A percentile compares a stretch with the other conserved stretches of the same genome.
Evolutionary conservation across 2,329 filamentous ascomycete genomes (phyloP).

Genomic region (Hypoxylon sp.): DNA sequence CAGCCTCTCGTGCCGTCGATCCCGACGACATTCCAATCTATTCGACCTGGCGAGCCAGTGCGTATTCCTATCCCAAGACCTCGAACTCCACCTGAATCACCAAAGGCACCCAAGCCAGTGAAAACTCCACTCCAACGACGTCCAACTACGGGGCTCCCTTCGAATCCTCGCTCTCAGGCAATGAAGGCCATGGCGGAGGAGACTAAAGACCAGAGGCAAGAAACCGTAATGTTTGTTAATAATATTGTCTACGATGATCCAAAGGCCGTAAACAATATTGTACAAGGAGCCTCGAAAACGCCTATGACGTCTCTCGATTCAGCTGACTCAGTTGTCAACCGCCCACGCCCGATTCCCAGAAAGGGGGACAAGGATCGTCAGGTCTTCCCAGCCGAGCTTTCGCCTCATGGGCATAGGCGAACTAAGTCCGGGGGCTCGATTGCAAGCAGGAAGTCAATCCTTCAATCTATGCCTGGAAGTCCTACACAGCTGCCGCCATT

Average conservation of each 20-base stretch:
- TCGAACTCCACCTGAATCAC: slow-evolving; percentile 48
- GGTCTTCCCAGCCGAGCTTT: slow-evolving; percentile 60
- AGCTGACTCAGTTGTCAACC: slow-evolving; percentile 61
- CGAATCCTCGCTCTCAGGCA: slow-evolving; percentile 58
- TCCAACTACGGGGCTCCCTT: slow-evolving; percentile 61
- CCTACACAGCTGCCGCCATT: slow-evolving; percentile 65
- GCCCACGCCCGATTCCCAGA: slow-evolving; percentile 67
- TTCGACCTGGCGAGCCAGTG: slow-evolving; percentile 48
- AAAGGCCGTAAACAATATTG: slow-evolving; percentile 60
- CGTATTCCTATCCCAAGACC: slow-evolving; percentile 53
- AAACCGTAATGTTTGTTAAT: slow-evolving; percentile 68
- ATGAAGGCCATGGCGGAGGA: slow-evolving; percentile 50
- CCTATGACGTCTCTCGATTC: slow-evolving; percentile 43
- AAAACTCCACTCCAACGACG: slow-evolving; percentile 58
- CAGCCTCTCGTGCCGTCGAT: slow-evolving; percentile 45
- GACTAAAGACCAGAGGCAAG: slow-evolving; percentile 50
- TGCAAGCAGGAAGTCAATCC: slow-evolving; percentile 58
- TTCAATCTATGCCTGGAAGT: slow-evolving; percentile 58
- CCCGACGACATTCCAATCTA: slow-evolving; percentile 43
- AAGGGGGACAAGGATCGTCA: slow-evolving; percentile 59
- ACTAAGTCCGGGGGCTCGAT: slow-evolving; percentile 64
- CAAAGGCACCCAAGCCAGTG: slow-evolving; percentile 47
- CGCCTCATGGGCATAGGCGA: slow-evolving; percentile 58
- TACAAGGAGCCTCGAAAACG: slow-evolving; percentile 57
- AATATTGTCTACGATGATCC: slow-evolving; percentile 68